phyloP scores from a whole-genome alignment of 1,284 basidiomycete genomes.

The Sporisorium graminicola region DNA sequence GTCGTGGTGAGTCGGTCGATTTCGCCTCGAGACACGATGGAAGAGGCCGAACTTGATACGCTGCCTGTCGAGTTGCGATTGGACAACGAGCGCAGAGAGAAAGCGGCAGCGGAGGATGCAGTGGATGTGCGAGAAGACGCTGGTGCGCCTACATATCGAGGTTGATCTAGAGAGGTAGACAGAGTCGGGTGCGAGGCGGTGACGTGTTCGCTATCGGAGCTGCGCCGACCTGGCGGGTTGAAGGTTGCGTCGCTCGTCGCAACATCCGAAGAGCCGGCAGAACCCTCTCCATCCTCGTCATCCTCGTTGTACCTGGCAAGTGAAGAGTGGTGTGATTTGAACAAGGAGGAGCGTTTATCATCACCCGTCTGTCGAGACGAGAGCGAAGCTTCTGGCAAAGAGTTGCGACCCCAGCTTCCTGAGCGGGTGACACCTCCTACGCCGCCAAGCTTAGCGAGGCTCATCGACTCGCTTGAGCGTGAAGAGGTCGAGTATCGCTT shows the following conservation, averaged over 20 bases:
- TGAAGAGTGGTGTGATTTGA: conserved; percentile 29
- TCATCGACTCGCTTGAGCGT: conserved; percentile 45
- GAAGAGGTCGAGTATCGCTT: conserved; percentile 27
- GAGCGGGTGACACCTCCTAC: conserved; percentile 62
- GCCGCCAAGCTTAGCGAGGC: conserved; percentile 57
- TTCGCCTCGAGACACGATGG: conserved; percentile 20
- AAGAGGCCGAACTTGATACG: conserved; percentile 49
- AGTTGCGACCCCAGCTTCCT: conserved; percentile 57
- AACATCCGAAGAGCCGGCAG: conserved; percentile 1
- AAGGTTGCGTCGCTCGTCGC: conserved; percentile 1
- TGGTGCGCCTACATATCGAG: conserved; percentile 17
- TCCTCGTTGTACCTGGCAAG: conserved; percentile 30
- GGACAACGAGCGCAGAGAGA: conserved; percentile 55
- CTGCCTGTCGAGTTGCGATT: conserved; percentile 57
- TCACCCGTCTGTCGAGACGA: conserved; percentile 17
- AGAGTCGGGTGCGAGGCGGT: not conserved
- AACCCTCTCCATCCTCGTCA: conserved; percentile 24
- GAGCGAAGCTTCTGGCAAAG: conserved; percentile 26
- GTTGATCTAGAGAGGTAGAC: conserved; percentile 12
- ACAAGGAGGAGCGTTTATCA: conserved; percentile 20
- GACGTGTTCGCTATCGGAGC: conserved; percentile 20
- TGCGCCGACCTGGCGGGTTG: conserved; percentile 9
- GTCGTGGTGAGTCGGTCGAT: conserved; percentile 28
- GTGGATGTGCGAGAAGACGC: conserved; percentile 50
- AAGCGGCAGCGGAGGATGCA: conserved; percentile 54